Evolutionary conservation across 2,329 filamentous ascomycete genomes (phyloP).

Genomic region (Lachnellula suecica): DNA sequence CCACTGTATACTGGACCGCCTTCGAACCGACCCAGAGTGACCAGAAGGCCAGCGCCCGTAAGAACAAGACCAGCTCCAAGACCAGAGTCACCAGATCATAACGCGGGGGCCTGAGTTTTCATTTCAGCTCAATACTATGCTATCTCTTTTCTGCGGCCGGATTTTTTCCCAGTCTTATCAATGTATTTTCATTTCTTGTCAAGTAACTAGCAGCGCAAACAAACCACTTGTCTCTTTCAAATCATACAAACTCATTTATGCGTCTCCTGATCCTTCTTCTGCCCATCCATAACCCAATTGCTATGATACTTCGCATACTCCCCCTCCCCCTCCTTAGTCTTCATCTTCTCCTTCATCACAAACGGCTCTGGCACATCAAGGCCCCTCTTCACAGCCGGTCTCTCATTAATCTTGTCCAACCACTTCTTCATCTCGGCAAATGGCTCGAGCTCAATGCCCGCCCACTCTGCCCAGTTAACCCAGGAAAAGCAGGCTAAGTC

Average conservation of each 20-base stretch:
- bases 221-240: neutral
- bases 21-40: no score
- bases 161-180: no score
- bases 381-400: conserved; percentile 71
- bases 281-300: conserved; percentile 62
- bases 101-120: no score
- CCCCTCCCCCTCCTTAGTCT: conserved; percentile 52
- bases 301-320: conserved; percentile 41
- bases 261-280: conserved; percentile 38
- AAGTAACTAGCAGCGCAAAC: no score
- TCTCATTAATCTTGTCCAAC: conserved; percentile 66
- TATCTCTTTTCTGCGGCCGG: no score
- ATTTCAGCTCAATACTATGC: no score
- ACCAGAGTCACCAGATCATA: no score
- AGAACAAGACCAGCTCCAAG: no score
- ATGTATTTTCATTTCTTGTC: no score
- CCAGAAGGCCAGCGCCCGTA: no score
- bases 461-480: conserved; percentile 43
- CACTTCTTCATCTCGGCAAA: conserved; percentile 61
- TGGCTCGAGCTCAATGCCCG: conserved; percentile 31
- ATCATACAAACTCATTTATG: conserved; percentile 25
- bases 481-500: conserved; percentile 64
- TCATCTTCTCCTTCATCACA: conserved; percentile 40
- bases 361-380: conserved; percentile 67
- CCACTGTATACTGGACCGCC: no score